Base-by-base conservation (phyloP, 208 protist genomes). In the Blechomonas ayalai region DNA sequence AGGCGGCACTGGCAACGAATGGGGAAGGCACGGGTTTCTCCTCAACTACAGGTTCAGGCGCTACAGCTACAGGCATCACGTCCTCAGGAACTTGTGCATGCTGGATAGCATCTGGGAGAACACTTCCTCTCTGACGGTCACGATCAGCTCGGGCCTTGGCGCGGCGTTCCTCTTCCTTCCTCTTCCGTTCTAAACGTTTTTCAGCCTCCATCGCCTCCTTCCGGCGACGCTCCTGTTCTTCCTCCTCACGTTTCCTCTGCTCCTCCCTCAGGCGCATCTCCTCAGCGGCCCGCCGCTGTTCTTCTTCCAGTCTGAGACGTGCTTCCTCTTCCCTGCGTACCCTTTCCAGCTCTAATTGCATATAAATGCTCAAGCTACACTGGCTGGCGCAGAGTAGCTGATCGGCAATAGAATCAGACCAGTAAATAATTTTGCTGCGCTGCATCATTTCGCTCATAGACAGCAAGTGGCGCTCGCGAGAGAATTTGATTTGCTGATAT, bases 121-220 rank as follows among this genome's bases (percentile, higher is more conserved):
- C 43, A 28, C 23, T 4, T 37, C 38, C 43, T 52, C 49, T 54
- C 59, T 32, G 25, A 8, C 51, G 36, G 28, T 65, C 64, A n/a
- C 55, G 53, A 23, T 61, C 59, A 0, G 59, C 43, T 4, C 57
- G 54, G 1, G 53, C 59, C 34, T 61, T 67, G 5, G 58, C 53
- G 1, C 61, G 29, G 1, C 57, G 41, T 18, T 79, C 62, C n/a
- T 72, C 76, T 20, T 92, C 76, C 38, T 52, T 59, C 19, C 64
- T 52, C 49, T 79, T 77, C 2, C 79, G 60, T 32, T 84, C 74
- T 2, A 60, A 19, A 7, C 69, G 57, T 40, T 84, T 82, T 31
- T 61, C 75, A 16, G 59, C n/a, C 34, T 90, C 77, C 5, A 58
- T 53, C 25, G 52, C 48, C 28, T 75, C 62, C 20, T 58, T 53